phyloP scores from a whole-genome alignment of 176 grass and related monocot species.

The Bolboschoenus planiculmis region DNA sequence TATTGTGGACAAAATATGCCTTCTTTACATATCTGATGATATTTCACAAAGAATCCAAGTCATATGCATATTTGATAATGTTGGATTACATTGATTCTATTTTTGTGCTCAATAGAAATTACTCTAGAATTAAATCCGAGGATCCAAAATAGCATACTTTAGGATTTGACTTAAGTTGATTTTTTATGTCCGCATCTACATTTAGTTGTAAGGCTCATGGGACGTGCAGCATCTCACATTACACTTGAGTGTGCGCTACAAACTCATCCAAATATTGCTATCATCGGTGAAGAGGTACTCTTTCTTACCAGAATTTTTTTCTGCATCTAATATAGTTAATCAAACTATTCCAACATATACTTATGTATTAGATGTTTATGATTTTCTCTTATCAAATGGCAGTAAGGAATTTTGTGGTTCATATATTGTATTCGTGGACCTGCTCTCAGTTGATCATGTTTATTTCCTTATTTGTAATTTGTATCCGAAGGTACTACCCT shows the following conservation, averaged over 20 bases:
- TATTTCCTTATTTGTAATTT: not conserved
- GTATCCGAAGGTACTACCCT: not conserved
- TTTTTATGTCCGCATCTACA: not conserved
- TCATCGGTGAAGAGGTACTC: slow-evolving; percentile 93
- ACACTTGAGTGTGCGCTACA: slow-evolving; percentile 95
- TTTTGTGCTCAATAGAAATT: not conserved
- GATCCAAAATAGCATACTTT: not conserved
- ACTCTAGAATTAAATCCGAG: not conserved
- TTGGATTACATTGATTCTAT: not conserved
- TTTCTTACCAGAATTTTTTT: not conserved
- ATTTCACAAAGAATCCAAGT: not conserved
- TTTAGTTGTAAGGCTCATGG: slow-evolving; percentile 99
- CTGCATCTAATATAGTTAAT: slow-evolving; percentile 14
- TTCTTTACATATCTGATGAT: not conserved
- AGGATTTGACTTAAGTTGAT: not conserved
- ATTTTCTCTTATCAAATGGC: not conserved
- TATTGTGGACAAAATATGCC: not conserved
- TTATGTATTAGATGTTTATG: not conserved
- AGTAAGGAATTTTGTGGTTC: not conserved
- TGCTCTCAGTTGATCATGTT: not conserved
- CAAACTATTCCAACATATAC: not conserved
- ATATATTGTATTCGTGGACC: not conserved
- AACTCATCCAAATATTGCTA: slow-evolving; percentile 89
- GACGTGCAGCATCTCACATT: slow-evolving; percentile 98
- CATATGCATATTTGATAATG: not conserved